A percentile compares a stretch with the other conserved stretches of the same genome.
phyloP scores from a whole-genome alignment of 2,329 filamentous ascomycete genomes.

The Aspergillus unguis region DNA sequence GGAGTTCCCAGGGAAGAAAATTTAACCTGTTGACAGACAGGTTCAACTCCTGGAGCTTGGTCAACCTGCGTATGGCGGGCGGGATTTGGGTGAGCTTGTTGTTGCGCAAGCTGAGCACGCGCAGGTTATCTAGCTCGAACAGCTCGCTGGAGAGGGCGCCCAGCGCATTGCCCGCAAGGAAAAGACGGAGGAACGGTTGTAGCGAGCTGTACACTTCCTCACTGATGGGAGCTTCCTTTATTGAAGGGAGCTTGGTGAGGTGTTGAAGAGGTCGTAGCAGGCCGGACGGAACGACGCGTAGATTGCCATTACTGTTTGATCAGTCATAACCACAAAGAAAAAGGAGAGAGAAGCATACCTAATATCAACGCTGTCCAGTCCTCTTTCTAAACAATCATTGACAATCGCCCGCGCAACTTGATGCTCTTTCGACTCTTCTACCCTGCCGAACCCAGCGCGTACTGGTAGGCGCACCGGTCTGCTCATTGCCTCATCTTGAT shows the following conservation, averaged over 20 bases:
- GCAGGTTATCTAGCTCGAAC: slow-evolving; percentile 41
- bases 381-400: slow-evolving; percentile 42
- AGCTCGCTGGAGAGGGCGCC: slow-evolving; percentile 37
- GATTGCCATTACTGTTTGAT: slow-evolving; percentile 29
- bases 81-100: slow-evolving; percentile 45
- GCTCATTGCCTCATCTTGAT: slow-evolving; percentile 18
- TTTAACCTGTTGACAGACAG: slow-evolving; percentile 43
- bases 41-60: slow-evolving; percentile 44
- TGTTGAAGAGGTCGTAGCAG: slow-evolving; percentile 38
- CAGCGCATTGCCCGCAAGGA: slow-evolving; percentile 43
- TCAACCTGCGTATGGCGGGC: slow-evolving; percentile 39
- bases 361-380: slow-evolving; percentile 45
- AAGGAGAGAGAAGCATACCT: slow-evolving; percentile 32
- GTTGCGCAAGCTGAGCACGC: slow-evolving; percentile 45
- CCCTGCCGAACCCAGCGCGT: slow-evolving; percentile 15
- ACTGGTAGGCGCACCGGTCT: neutral
- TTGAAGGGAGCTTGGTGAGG: slow-evolving; percentile 39
- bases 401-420: slow-evolving; percentile 37
- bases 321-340: neutral
- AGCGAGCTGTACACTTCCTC: slow-evolving; percentile 40
- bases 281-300: slow-evolving; percentile 30
- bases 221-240: slow-evolving; percentile 31
- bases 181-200: slow-evolving; percentile 43
- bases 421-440: slow-evolving; percentile 36
- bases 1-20: slow-evolving; percentile 45